Evolutionary conservation across 345 rosid genomes (phyloP).

Genomic region (Salix arbutifolia): DNA sequence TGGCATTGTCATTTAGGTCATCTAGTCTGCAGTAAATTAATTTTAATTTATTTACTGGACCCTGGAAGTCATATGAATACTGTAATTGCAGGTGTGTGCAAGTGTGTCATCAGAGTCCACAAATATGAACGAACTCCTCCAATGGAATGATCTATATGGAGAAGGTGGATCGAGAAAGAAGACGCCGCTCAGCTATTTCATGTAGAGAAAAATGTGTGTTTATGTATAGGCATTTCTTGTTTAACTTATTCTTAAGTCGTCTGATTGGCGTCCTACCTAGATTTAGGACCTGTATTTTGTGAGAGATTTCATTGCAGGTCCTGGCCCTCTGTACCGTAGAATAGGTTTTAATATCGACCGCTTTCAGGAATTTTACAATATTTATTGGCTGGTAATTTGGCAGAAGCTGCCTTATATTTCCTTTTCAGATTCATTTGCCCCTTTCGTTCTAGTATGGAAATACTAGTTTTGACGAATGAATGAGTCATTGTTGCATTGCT

Average conservation of each 20-base stretch:
- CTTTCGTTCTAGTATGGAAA: neutral
- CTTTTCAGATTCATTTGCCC: no score
- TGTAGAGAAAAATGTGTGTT: conserved; percentile 44
- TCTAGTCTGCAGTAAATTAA: neutral
- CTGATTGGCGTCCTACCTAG: conserved; percentile 15
- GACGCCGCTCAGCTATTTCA: conserved; percentile 84
- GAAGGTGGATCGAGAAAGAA: conserved; percentile 98
- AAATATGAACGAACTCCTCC: conserved; percentile 88
- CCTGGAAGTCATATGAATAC: neutral
- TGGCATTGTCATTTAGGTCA: neutral
- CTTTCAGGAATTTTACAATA: conserved; percentile 10
- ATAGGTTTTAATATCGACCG: conserved; percentile 16
- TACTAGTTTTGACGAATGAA: conserved; percentile 9
- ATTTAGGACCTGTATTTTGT: conserved; percentile 16
- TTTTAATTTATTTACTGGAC: neutral
- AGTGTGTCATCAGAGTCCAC: conserved; percentile 94
- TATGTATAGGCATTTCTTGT: conserved; percentile 34
- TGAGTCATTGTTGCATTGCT: neutral
- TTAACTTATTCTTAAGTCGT: conserved; percentile 18
- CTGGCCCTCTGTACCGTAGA: conserved; percentile 32
- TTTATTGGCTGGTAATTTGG: conserved; percentile 11
- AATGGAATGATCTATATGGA: conserved; percentile 95
- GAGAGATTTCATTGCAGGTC: conserved; percentile 27
- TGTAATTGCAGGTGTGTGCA: conserved; percentile 70
- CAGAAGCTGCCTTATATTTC: neutral